Base-by-base conservation (phyloP, 225 moss, liverwort and hornwort genomes). In the Polytrichum commune region DNA sequence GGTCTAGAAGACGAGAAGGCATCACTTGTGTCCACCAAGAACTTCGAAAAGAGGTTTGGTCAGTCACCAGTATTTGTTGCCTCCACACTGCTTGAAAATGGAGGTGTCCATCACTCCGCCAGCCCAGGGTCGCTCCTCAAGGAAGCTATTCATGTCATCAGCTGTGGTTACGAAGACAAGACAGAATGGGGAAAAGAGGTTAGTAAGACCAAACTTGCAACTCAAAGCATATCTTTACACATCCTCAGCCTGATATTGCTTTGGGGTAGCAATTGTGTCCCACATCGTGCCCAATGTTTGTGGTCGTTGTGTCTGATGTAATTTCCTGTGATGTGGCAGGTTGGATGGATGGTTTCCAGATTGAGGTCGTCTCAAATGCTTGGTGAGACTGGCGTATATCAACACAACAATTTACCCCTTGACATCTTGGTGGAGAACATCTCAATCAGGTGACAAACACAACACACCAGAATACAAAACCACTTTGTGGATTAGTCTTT, bases 171-270 rank as follows among this genome's bases (percentile, higher is more conserved):
- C 60, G 96, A 96, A 75, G 93, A 90, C 79, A 96, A 96, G 72
- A 90, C 96, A 1, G 96, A 96, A 27, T 96, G 96, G 96, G 96
- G 96, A n/a, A 96, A 96, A 73, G 96, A 96, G 90, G 95, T 87
- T 67, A 46, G n/a, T 24, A 58, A 24, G 16, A 46, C 13, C 13
- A 46, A 46, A 13, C 46, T 46, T 46, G 10, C 13, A 46, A 46
- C 13, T 46, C 46, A 46, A 46, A 46, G 46, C 46, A 46, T 46
- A 3, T 7, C 1, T 1, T 46, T 13, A 46, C 46, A 46, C 46
- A 46, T 13, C 13, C 46, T 46, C 46, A 46, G 46, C 13, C 13
- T 46, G 46, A 46, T 13, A 16, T 13, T 46, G 13, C 46, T 46
- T 13, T 75, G 6, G 19, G 5, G 63, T 25, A 19, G 24, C 18